These are phyloP conservation scores for Bisporella sp. DNA, from an alignment of 2,329 filamentous ascomycete genomes.

Conservation along the genomic window DNA sequence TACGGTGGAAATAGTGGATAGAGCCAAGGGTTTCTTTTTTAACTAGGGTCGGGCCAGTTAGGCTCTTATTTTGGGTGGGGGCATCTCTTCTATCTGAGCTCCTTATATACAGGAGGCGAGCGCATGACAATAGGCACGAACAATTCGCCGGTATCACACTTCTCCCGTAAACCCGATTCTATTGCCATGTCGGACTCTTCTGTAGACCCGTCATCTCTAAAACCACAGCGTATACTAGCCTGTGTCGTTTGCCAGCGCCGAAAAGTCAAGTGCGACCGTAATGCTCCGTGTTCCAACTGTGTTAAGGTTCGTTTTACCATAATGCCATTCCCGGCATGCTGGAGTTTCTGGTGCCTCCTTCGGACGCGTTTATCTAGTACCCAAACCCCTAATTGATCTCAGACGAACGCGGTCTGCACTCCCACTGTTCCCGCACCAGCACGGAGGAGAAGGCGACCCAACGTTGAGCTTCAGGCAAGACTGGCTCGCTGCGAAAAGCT, in stretches of 20 bases:
- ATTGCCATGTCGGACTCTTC: too few relatives aligned
- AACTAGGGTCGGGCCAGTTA: too few relatives aligned
- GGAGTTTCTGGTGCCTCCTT: neutral
- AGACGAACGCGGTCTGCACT: neutral
- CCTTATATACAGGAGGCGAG: too few relatives aligned
- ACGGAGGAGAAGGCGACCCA: neutral
- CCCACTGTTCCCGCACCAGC: neutral
- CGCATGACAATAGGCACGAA: too few relatives aligned
- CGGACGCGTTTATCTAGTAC: neutral
- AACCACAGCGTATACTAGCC: neutral
- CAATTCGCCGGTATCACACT: too few relatives aligned
- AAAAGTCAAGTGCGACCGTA: neutral
- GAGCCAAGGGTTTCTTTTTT: too few relatives aligned
- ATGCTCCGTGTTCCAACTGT: neutral
- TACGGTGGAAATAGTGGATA: too few relatives aligned
- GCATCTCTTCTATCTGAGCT: too few relatives aligned
- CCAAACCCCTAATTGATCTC: neutral
- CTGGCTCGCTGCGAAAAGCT: neutral
- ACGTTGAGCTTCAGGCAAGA: neutral
- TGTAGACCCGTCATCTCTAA: too few relatives aligned
- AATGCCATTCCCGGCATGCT: too few relatives aligned
- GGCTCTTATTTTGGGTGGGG: too few relatives aligned
- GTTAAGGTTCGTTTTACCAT: neutral
- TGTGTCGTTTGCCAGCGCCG: neutral
- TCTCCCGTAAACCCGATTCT: too few relatives aligned